Conservation (phyloP, 2,329 filamentous ascomycete species). For the Zymoseptoria crescenta region DNA sequence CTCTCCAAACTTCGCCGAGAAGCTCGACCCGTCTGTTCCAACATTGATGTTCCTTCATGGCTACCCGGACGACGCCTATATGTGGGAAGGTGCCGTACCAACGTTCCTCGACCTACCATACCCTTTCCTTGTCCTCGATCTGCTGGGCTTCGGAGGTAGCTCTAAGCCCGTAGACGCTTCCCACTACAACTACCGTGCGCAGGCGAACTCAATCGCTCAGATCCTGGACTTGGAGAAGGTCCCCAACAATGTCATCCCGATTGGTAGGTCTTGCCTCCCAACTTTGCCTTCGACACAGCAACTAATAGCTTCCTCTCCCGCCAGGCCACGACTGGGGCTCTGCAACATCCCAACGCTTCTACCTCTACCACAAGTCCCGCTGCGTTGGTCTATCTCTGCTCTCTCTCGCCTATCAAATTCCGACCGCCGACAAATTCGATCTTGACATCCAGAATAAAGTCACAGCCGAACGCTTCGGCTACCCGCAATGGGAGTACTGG, state of each 20-base stretch:
- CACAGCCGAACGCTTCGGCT: constrained; percentile 32
- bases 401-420: constrained; percentile 36
- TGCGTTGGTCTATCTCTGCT: constrained; percentile 37
- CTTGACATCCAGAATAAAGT: constrained; percentile 30
- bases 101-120: constrained; percentile 20
- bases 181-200: constrained; percentile 31
- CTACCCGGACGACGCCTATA: constrained; percentile 42
- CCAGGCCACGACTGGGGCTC: constrained; percentile 31
- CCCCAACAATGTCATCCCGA: constrained; percentile 9
- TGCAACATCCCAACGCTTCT: constrained; percentile 35
- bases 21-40: constrained; percentile 15
- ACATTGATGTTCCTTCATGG: constrained; percentile 42
- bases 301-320: constrained; percentile 6
- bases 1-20: constrained; percentile 21
- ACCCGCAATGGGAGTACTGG: constrained; percentile 39
- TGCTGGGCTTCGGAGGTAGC: constrained; percentile 35
- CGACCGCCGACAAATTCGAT: constrained; percentile 29
- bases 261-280: constrained; percentile 7
- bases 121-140: constrained; percentile 31
- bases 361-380: constrained; percentile 36
- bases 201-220: constrained; percentile 33
- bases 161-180: constrained; percentile 35
- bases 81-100: constrained; percentile 36
- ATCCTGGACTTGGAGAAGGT: constrained; percentile 35
- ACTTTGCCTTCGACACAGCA: not conserved